Conservation (phyloP, 179 eudicot genomes). For the Beta corolliflora region DNA sequence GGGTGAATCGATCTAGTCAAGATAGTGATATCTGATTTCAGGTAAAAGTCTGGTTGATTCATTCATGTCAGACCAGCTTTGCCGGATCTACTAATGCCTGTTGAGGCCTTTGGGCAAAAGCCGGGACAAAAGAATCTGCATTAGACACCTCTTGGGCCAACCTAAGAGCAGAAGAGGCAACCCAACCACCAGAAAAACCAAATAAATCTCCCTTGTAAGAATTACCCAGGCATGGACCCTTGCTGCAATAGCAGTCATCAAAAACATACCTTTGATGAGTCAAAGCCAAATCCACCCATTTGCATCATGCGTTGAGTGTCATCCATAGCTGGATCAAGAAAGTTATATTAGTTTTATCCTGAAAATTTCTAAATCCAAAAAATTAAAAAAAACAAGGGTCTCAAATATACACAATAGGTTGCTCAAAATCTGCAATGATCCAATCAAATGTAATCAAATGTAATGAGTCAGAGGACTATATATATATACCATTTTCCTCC, state of each 20-base stretch:
- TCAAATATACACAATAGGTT: not conserved
- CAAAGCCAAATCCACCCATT: constrained; percentile 96
- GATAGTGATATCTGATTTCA: too few species aligned
- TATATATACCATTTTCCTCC: constrained; percentile 80
- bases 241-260: not conserved
- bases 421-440: constrained; percentile 1
- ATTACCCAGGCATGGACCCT: constrained; percentile 1
- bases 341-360: constrained; percentile 18
- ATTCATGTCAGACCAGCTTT: too few species aligned
- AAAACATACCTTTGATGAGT: constrained; percentile 68
- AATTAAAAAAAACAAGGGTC: not conserved
- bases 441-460: not conserved
- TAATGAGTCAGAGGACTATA: not conserved
- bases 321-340: constrained; percentile 69
- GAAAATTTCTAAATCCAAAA: too few species aligned
- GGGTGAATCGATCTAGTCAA: too few species aligned
- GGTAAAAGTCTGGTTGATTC: too few species aligned
- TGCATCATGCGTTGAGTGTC: constrained; percentile 98
- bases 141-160: not conserved
- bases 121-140: not conserved
- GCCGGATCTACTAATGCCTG: not conserved
- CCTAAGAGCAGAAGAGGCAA: not conserved
- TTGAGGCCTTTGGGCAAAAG: too few species aligned
- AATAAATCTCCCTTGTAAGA: constrained; percentile 1
- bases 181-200: not conserved